Conservation (phyloP, 208 protist species). For the Trypanosoma boissoni region DNA sequence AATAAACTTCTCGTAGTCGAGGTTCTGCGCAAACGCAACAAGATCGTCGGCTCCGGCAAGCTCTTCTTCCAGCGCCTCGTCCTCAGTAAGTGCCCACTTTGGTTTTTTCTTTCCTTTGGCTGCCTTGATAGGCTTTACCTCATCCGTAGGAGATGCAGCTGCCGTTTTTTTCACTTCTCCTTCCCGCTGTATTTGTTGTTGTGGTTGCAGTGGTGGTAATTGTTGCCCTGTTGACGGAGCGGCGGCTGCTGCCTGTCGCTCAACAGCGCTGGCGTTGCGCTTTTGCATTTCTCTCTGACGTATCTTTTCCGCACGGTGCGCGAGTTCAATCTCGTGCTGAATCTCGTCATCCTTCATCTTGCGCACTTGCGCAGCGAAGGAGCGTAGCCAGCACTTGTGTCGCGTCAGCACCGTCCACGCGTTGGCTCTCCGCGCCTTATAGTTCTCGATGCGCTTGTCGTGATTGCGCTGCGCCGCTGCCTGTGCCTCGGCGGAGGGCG, state of each 20-base stretch:
- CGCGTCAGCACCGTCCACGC: slow-evolving; percentile 55
- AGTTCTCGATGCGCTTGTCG: slow-evolving; percentile 48
- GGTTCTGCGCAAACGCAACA: slow-evolving; percentile 80
- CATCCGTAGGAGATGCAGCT: slow-evolving; percentile 1
- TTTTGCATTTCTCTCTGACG: slow-evolving; percentile 35
- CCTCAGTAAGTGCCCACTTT: slow-evolving; percentile 91
- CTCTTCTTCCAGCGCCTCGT: slow-evolving; percentile 87
- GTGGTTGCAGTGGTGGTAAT: neutral
- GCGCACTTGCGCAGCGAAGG: slow-evolving; percentile 78
- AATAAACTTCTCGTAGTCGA: slow-evolving; percentile 91
- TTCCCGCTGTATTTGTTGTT: neutral
- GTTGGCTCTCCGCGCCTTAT: slow-evolving; percentile 35
- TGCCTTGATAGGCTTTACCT: slow-evolving; percentile 20
- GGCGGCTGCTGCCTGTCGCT: slow-evolving; percentile 15
- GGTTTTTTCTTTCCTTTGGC: slow-evolving; percentile 54
- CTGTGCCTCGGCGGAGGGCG: slow-evolving; percentile 55
- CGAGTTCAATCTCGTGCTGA: slow-evolving; percentile 57
- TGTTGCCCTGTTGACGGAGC: neutral
- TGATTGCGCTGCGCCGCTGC: slow-evolving; percentile 45
- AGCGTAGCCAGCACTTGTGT: slow-evolving; percentile 82
- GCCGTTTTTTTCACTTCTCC: neutral
- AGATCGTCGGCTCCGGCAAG: slow-evolving; percentile 63
- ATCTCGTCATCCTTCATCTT: slow-evolving; percentile 75
- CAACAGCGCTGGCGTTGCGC: neutral
- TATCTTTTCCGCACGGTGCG: slow-evolving; percentile 43